phyloP scores from a whole-genome alignment of 768 basidiomycete genomes.

The Leccinum disarticulatum region DNA sequence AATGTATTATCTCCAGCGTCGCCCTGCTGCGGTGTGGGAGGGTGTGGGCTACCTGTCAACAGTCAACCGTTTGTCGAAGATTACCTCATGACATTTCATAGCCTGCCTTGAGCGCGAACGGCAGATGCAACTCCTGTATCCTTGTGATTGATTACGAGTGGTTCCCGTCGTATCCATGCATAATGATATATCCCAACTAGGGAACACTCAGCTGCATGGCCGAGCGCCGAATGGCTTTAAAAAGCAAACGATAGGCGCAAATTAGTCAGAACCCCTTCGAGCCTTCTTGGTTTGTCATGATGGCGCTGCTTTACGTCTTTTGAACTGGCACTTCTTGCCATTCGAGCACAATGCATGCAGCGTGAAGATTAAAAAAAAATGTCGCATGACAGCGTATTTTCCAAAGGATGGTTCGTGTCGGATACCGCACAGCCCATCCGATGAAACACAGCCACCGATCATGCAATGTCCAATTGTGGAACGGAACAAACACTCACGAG shows the following conservation, averaged over 20 bases:
- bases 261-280: not conserved
- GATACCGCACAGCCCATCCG: not conserved
- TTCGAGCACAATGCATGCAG: no score
- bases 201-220: not conserved
- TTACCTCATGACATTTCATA: constrained; percentile 18
- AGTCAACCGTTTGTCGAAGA: not conserved
- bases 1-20: not conserved
- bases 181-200: not conserved
- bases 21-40: not conserved
- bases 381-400: no score
- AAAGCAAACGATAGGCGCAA: not conserved
- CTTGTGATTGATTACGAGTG: not conserved
- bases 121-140: not conserved
- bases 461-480: constrained; percentile 5
- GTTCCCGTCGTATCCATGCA: not conserved
- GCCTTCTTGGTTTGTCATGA: constrained; percentile 1
- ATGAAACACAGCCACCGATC: constrained; percentile 28
- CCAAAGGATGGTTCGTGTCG: no score
- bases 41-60: not conserved
- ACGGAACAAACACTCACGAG: constrained; percentile 5
- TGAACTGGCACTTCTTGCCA: not conserved
- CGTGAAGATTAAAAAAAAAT: not conserved
- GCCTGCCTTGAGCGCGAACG: constrained; percentile 12
- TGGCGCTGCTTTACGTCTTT: not conserved
- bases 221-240: not conserved